Conservation (phyloP, 2,329 filamentous ascomycete species). For the Metarhizium guizhouense region DNA sequence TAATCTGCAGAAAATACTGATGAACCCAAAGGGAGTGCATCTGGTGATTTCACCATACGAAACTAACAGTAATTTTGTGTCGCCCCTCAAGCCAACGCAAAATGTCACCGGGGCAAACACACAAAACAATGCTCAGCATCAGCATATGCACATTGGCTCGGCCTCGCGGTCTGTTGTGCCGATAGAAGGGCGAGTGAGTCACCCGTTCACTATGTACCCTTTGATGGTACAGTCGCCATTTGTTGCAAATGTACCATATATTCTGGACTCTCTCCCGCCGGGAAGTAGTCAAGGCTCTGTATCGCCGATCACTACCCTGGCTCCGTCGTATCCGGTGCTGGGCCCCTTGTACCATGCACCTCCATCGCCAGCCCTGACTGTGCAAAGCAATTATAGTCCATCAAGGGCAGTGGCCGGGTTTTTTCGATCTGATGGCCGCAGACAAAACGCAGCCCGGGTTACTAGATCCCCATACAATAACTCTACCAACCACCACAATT, state of each 20-base stretch:
- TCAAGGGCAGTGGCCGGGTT: slow-evolving; percentile 27
- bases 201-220: slow-evolving; percentile 22
- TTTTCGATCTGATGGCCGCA: slow-evolving; percentile 30
- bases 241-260: slow-evolving; percentile 17
- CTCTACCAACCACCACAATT: slow-evolving; percentile 46
- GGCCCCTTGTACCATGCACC: slow-evolving; percentile 21
- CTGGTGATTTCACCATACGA: slow-evolving; percentile 13
- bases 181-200: slow-evolving; percentile 13
- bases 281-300: slow-evolving; percentile 9
- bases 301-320: slow-evolving; percentile 19
- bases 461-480: slow-evolving; percentile 37
- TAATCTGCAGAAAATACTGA: neutral
- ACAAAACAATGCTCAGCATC: slow-evolving; percentile 2
- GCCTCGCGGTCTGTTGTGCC: slow-evolving; percentile 5
- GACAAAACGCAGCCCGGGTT: slow-evolving; percentile 40
- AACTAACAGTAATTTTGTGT: slow-evolving; percentile 2
- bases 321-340: slow-evolving; percentile 21
- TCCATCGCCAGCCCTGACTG: slow-evolving; percentile 24
- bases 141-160: slow-evolving; percentile 3
- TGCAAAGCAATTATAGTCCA: slow-evolving; percentile 29
- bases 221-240: slow-evolving; percentile 23
- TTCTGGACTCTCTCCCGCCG: slow-evolving; percentile 17
- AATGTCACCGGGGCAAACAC: neutral
- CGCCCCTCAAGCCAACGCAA: slow-evolving; percentile 10
- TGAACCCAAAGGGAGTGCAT: slow-evolving; percentile 13